Percentiles rank a stretch among this genome's conserved stretches.
Evolutionary conservation across 345 rosid genomes (phyloP).

Genomic region (Erysimum cheiranthoides): DNA sequence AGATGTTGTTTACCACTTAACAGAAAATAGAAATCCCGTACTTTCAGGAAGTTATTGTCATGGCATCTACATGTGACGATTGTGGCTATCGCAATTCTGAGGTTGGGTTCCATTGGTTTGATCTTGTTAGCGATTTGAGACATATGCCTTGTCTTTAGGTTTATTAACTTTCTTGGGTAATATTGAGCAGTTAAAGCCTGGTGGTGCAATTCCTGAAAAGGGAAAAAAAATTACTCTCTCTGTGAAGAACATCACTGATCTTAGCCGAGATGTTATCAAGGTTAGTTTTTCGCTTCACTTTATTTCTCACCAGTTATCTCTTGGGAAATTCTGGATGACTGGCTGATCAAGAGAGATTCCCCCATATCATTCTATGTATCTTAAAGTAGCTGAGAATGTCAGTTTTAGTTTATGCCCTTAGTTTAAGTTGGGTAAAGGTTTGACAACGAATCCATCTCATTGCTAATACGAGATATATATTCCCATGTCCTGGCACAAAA

Average conservation of each 20-base stretch:
- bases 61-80: slow-evolving; percentile 88
- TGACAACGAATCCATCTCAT: neutral
- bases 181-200: slow-evolving; percentile 79
- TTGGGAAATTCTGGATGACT: neutral
- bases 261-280: slow-evolving; percentile 94
- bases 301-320: slow-evolving; percentile 1
- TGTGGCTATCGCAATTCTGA: slow-evolving; percentile 98
- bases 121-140: slow-evolving; percentile 3
- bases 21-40: slow-evolving; percentile 77
- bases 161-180: slow-evolving; percentile 24
- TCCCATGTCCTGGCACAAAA: neutral
- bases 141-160: slow-evolving; percentile 15
- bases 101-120: slow-evolving; percentile 55
- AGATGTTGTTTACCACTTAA: slow-evolving; percentile 52
- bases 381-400: neutral
- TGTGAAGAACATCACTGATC: slow-evolving; percentile 64
- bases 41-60: slow-evolving; percentile 96
- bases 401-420: neutral
- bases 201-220: slow-evolving; percentile 84
- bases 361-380: neutral
- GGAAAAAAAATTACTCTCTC: slow-evolving; percentile 72
- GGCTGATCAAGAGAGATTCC: neutral
- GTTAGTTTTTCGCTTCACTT: slow-evolving; percentile 46
- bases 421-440: slow-evolving; percentile 1
- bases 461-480: neutral